phyloP scores from a whole-genome alignment of 495 filamentous ascomycete species.

The Extremus antarcticus region DNA sequence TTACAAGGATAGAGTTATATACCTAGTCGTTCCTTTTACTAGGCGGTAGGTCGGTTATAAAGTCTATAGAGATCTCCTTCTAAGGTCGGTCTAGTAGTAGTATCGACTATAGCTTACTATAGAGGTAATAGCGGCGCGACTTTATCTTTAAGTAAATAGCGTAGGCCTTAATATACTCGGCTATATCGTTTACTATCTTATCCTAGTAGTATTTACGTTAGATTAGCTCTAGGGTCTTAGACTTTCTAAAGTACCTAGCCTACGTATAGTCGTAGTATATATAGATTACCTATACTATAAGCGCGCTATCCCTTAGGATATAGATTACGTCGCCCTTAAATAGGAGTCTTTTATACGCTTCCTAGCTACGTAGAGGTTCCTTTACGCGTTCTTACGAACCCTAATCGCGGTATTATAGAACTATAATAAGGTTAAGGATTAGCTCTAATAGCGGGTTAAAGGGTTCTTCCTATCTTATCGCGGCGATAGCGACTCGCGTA shows the following conservation, averaged over 20 bases:
- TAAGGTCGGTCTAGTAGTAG: conserved; percentile 1
- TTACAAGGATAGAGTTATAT: too few species aligned
- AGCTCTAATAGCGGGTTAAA: too few species aligned
- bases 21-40: background rate
- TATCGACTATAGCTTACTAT: background rate
- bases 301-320: background rate
- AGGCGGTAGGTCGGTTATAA: conserved; percentile 7
- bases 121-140: background rate
- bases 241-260: background rate
- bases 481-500: too few species aligned
- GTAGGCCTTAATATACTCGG: conserved; percentile 8
- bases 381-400: too few species aligned
- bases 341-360: too few species aligned
- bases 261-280: conserved; percentile 2
- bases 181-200: conserved; percentile 2
- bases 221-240: background rate
- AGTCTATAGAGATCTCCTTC: conserved; percentile 11
- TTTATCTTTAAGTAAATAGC: conserved; percentile 3
- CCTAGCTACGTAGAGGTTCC: too few species aligned
- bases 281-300: background rate
- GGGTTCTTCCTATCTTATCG: too few species aligned
- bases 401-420: too few species aligned
- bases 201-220: conserved; percentile 5
- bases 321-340: too few species aligned
- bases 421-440: too few species aligned